A percentile compares a stretch with the other conserved stretches of the same genome.
These are phyloP conservation scores for Fusarium nisikadoi DNA, from an alignment of 2,329 filamentous ascomycete species.

Conservation along the genomic window DNA sequence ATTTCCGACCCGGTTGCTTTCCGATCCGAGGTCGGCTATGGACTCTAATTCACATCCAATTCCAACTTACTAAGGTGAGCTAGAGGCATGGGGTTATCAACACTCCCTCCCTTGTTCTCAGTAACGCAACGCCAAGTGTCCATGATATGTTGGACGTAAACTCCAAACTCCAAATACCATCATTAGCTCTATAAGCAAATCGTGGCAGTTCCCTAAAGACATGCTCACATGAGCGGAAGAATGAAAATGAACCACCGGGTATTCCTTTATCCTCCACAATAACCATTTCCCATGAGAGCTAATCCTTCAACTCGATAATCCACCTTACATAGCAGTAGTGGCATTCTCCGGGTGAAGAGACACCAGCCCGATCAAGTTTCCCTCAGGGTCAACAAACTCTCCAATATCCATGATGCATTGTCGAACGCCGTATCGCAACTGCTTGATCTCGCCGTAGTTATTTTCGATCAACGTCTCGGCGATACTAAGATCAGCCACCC, in stretches of 20 bases:
- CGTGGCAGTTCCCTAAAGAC: background rate
- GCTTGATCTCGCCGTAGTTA: conserved; percentile 36
- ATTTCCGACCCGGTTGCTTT: conserved; percentile 18
- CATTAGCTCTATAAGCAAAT: background rate
- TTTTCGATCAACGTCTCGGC: conserved; percentile 38
- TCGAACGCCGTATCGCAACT: conserved; percentile 39
- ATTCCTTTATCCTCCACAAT: conserved; percentile 40
- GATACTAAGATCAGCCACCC: conserved; percentile 39
- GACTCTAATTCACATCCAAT: background rate
- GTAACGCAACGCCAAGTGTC: conserved; percentile 8
- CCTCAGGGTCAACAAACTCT: conserved; percentile 43
- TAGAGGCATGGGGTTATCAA: background rate
- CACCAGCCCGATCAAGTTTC: conserved; percentile 42
- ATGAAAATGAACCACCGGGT: conserved; percentile 27
- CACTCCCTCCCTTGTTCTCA: background rate
- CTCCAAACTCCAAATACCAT: conserved; percentile 14
- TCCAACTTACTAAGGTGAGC: background rate
- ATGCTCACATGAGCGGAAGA: conserved; percentile 24
- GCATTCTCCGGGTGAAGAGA: conserved; percentile 39
- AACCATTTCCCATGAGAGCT: background rate
- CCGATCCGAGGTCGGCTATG: conserved; percentile 33
- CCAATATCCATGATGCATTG: conserved; percentile 42
- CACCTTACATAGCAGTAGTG: conserved; percentile 14
- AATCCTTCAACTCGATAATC: background rate
- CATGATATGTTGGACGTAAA: conserved; percentile 18